A percentile compares a stretch with the other conserved stretches of the same genome.
These are phyloP conservation scores for Gillenia trifoliata DNA, from an alignment of 306 rosid genomes.

Conservation along the genomic window DNA sequence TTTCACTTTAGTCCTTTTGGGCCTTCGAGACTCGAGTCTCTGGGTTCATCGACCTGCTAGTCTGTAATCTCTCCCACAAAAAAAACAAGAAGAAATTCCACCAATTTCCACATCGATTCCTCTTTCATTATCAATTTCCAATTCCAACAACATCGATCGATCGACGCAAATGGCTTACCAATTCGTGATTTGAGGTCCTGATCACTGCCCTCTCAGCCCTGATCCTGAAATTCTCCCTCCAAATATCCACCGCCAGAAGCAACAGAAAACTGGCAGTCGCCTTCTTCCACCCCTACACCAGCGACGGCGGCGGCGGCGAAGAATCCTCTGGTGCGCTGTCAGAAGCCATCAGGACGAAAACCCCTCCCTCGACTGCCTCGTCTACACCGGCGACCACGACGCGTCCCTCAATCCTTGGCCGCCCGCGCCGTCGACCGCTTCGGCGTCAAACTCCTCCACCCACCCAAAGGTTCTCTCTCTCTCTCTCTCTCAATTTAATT, in stretches of 20 bases:
- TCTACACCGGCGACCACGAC: conserved; percentile 83
- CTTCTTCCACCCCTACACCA: conserved; percentile 93
- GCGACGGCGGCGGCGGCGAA: conserved; percentile 93
- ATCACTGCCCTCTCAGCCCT: conserved; percentile 28
- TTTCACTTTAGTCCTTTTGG: not conserved
- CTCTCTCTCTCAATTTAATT: not conserved
- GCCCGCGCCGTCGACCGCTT: conserved; percentile 61
- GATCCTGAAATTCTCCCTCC: conserved; percentile 21
- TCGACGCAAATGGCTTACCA: conserved; percentile 26
- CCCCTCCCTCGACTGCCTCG: conserved; percentile 47
- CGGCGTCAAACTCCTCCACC: conserved; percentile 51
- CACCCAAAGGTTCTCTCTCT: conserved; percentile 38
- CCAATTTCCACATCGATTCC: not conserved
- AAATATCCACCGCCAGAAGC: conserved; percentile 29
- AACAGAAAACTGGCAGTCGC: conserved; percentile 61
- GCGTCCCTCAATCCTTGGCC: conserved; percentile 54
- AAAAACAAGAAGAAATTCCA: not conserved
- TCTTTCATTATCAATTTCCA: not conserved
- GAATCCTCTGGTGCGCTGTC: conserved; percentile 90
- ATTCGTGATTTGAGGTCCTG: conserved; percentile 27
- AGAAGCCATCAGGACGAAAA: conserved; percentile 67
- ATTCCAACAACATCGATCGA: not conserved
- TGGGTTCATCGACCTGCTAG: not conserved
- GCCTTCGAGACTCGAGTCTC: not conserved
- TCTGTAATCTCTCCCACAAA: not conserved